These are phyloP conservation scores for Porcisia deanei DNA, from an alignment of 208 protist genomes.

Conservation along the genomic window DNA sequence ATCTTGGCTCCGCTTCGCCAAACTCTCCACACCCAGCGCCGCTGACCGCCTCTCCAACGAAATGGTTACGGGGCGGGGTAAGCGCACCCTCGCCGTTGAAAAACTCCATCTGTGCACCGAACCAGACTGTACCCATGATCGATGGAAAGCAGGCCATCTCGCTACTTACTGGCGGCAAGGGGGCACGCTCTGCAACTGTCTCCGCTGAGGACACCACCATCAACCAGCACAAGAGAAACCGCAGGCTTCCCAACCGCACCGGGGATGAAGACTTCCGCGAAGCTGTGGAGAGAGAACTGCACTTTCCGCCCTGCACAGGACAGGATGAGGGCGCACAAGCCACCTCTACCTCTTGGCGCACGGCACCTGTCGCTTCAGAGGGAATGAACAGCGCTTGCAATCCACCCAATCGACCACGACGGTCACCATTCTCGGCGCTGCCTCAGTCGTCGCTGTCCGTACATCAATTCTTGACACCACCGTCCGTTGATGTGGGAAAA, in stretches of 20 bases:
- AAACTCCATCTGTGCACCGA: not conserved
- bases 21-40: not conserved
- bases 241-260: not conserved
- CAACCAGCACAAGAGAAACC: not conserved
- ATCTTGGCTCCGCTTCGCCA: not conserved
- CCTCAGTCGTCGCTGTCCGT: not conserved
- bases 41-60: constrained; percentile 1
- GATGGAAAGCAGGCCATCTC: not conserved
- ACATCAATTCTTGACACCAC: not conserved
- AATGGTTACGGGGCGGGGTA: not conserved
- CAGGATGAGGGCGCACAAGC: not conserved
- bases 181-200: too few species aligned
- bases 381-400: not conserved
- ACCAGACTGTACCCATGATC: not conserved
- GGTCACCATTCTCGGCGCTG: not conserved
- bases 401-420: not conserved
- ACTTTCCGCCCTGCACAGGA: not conserved
- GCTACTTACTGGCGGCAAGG: not conserved
- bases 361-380: not conserved
- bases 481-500: not conserved
- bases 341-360: not conserved
- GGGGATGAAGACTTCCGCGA: not conserved
- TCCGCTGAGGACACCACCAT: too few species aligned
- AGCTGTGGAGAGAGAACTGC: not conserved
- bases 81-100: too few species aligned